These are phyloP conservation scores for Stipa capillata DNA, from an alignment of 176 grass and related monocot species.

Conservation along the genomic window DNA sequence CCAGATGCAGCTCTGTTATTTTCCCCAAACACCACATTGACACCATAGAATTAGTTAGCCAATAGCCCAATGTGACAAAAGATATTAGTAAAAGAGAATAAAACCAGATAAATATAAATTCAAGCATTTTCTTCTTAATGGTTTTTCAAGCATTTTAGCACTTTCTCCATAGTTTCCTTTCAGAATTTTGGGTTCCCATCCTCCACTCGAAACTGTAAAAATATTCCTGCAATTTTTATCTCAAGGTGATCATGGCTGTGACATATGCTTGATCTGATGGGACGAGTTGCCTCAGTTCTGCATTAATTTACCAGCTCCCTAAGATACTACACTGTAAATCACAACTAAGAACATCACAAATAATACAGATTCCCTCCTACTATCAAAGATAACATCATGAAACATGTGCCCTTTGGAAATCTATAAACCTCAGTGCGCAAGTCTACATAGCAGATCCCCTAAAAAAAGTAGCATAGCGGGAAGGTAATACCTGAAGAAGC, in stretches of 20 bases:
- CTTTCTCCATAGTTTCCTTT: background rate
- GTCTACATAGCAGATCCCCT: background rate
- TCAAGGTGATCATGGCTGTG: background rate
- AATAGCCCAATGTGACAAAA: background rate
- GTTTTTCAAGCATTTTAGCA: background rate
- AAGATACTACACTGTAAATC: background rate
- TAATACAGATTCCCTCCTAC: background rate
- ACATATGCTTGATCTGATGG: background rate
- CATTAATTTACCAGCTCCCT: constrained; percentile 3
- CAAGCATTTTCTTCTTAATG: background rate
- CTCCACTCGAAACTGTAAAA: background rate
- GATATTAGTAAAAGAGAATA: background rate
- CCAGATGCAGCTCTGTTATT: constrained; percentile 73
- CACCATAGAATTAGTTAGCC: background rate
- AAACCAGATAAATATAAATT: background rate
- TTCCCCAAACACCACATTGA: constrained; percentile 11
- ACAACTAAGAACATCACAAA: constrained; percentile 7
- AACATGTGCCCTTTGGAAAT: background rate
- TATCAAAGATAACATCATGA: background rate
- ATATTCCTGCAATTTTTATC: background rate
- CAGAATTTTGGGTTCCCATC: background rate
- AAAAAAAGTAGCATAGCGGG: background rate
- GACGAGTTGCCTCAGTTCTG: background rate
- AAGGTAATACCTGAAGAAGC: constrained; percentile 76
- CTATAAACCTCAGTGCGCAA: background rate